These are phyloP conservation scores for Samsoniella hepiali DNA, from an alignment of 2,329 filamentous ascomycete genomes.

Conservation along the genomic window DNA sequence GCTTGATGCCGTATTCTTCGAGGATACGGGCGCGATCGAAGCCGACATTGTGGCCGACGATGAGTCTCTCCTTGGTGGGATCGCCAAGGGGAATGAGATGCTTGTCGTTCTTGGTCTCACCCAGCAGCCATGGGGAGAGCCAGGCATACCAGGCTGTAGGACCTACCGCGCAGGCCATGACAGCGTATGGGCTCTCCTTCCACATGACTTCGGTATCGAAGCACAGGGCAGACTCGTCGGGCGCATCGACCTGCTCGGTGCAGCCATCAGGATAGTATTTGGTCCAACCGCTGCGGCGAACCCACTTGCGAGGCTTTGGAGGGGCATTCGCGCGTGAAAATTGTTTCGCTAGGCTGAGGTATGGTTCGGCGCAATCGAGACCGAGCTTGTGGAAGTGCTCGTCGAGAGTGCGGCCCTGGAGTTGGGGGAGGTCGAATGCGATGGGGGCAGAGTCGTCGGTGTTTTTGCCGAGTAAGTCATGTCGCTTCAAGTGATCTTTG, in stretches of 20 bases:
- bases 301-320: slow-evolving; percentile 67
- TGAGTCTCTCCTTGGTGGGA: slow-evolving; percentile 65
- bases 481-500: slow-evolving; percentile 74
- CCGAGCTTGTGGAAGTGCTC: slow-evolving; percentile 93
- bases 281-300: slow-evolving; percentile 82
- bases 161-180: slow-evolving; percentile 93
- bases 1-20: slow-evolving; percentile 84
- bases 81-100: slow-evolving; percentile 89
- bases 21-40: slow-evolving; percentile 85
- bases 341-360: slow-evolving; percentile 68
- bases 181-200: slow-evolving; percentile 86
- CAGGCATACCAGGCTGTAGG: slow-evolving; percentile 94
- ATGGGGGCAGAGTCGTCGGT: slow-evolving; percentile 73
- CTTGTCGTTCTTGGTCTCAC: slow-evolving; percentile 70
- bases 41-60: slow-evolving; percentile 93
- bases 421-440: slow-evolving; percentile 76
- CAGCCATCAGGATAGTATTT: slow-evolving; percentile 78
- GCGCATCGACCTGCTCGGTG: slow-evolving; percentile 67
- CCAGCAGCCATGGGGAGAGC: slow-evolving; percentile 92
- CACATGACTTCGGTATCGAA: slow-evolving; percentile 98
- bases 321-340: slow-evolving; percentile 64
- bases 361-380: slow-evolving; percentile 82
- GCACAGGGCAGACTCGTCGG: slow-evolving; percentile 76
- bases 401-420: slow-evolving; percentile 79
- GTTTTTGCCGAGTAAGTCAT: slow-evolving; percentile 88